Base-by-base conservation (phyloP, 2,329 filamentous ascomycete genomes). In the Cordyceps militaris region DNA sequence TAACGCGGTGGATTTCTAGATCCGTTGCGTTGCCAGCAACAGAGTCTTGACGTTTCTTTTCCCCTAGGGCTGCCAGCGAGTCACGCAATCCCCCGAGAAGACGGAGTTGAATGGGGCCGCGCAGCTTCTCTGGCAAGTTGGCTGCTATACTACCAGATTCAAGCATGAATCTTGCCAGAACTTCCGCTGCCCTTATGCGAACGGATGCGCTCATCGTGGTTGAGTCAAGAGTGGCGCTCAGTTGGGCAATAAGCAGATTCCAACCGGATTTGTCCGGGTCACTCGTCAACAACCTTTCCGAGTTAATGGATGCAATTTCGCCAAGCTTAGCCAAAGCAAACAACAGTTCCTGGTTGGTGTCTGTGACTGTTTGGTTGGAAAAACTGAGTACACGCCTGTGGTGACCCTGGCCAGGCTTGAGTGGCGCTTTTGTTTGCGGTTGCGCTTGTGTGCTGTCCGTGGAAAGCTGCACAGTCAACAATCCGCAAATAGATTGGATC, bases 1-100 rank as follows among this genome's bases (percentile, higher is more conserved):
- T 79, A 55, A 88, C 84, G 61, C 86, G 86, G 68, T 96, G 91
- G 16, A 96, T 88, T 57, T 94, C 88, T 19, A 90, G 75, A 63
- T 94, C 87, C 0, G 84, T 84, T 0, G 83, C 73, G 56, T 84
- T 82, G 11, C 77, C 80, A 2, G 81, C 76, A 0, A 87, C 80
- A 2, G 82, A 81, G 1, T 73, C 73, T 10, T 79, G 74, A 2
- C 80, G 75, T 30, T 81, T 75, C 10, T 75, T 72, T 24, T 74
- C 72, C 61, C 86, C 81, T 0, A 93, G 70, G 3, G 70, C 66
- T 3, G 57, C 58, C 1, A 91, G 75, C 16, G 87, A 84, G 61
- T 76, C 79, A 57, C 80, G 82, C 48, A 90, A 76, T 16, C 88
- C 84, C 57, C 81, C 76, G 3, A 96, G 76, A 13, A 93, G 79